Evolutionary conservation across 2,329 filamentous ascomycete genomes (phyloP).

Genomic region (Arthrinium phaeospermum): DNA sequence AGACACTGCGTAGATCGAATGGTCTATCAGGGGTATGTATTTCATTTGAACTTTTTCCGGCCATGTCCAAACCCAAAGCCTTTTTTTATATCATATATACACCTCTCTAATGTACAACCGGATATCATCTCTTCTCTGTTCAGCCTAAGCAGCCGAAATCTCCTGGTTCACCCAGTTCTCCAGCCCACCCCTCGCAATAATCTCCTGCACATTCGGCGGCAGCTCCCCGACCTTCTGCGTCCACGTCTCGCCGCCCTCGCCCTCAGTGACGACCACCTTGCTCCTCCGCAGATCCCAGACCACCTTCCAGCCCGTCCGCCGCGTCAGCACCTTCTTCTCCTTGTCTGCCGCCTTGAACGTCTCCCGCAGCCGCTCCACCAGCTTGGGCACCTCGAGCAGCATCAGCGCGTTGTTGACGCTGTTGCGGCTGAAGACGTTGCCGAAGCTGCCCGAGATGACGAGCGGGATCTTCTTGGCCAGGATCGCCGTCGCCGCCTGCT

Average conservation of each 20-base stretch:
- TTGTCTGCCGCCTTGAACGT: conserved; percentile 54
- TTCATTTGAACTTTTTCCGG: neutral
- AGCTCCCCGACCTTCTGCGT: conserved; percentile 82
- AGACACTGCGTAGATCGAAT: no score
- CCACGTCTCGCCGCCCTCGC: conserved; percentile 71
- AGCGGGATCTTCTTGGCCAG: conserved; percentile 81
- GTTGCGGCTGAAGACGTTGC: conserved; percentile 82
- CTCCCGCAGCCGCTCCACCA: conserved; percentile 70
- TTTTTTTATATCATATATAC: neutral
- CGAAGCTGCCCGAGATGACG: conserved; percentile 80
- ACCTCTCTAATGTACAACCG: neutral
- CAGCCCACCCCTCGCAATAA: conserved; percentile 77
- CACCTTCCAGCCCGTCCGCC: conserved; percentile 82
- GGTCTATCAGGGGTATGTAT: no score
- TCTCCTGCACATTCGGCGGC: conserved; percentile 85
- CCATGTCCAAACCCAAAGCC: neutral
- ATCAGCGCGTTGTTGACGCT: conserved; percentile 81
- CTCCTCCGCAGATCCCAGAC: conserved; percentile 80
- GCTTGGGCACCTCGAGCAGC: conserved; percentile 70
- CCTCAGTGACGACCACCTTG: conserved; percentile 74
- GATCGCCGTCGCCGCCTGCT: conserved; percentile 89
- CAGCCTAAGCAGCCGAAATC: conserved; percentile 46
- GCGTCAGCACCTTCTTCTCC: conserved; percentile 66
- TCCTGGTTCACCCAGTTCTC: conserved; percentile 83
- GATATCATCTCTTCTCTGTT: neutral